phyloP scores from a whole-genome alignment of 2,329 filamentous ascomycete species.

The Penicillium sp. region DNA sequence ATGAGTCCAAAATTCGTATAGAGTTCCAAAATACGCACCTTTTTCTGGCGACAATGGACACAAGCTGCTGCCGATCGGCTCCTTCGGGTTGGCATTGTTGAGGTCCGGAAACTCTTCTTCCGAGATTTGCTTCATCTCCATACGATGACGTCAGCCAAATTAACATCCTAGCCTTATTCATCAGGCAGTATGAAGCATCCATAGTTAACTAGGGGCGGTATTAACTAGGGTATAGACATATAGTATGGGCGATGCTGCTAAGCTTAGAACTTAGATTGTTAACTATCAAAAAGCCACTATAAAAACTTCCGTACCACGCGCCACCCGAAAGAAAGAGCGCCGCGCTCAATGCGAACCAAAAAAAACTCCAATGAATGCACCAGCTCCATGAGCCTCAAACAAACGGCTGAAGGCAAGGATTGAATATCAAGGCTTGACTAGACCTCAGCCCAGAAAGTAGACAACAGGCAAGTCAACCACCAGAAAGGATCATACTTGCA shows the following conservation, averaged over 20 bases:
- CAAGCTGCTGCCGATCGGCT: constrained; percentile 33
- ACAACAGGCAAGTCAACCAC: neutral
- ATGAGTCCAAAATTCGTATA: neutral
- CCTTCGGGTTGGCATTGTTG: constrained; percentile 19
- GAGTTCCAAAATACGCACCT: constrained; percentile 15
- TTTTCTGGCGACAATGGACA: constrained; percentile 40
- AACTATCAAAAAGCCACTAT: neutral
- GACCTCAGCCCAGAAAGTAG: neutral
- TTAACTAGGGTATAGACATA: neutral
- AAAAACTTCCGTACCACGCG: neutral
- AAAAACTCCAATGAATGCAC: constrained; percentile 6
- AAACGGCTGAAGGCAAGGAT: neutral
- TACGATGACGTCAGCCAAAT: constrained; percentile 5
- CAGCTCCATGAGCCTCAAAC: neutral
- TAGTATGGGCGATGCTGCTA: no score
- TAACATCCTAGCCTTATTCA: neutral
- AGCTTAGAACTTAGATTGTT: neutral
- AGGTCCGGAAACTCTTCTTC: constrained; percentile 6
- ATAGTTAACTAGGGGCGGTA: neutral
- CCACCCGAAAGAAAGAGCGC: neutral
- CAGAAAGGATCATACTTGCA: neutral
- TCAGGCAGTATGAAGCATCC: neutral
- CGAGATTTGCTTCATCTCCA: neutral
- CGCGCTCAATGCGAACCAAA: constrained; percentile 1
- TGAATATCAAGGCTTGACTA: neutral